Evolutionary conservation across 108 stramenopile genomes (phyloP), one percentile per base, ranked within the genome.

Genomic region (Cyclotella distinguenda): DNA sequence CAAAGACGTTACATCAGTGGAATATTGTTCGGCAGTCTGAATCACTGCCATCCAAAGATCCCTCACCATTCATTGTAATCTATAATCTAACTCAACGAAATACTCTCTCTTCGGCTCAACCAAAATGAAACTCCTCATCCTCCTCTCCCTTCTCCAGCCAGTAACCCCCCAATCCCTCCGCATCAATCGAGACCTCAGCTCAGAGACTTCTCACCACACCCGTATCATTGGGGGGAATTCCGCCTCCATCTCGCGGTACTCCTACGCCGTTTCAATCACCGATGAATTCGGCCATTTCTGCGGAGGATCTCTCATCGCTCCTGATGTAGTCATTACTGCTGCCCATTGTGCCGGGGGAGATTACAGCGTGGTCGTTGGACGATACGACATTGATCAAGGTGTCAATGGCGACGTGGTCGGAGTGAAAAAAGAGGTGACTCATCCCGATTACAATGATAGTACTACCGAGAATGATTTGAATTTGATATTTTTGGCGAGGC

Each of bases 281-380:
- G 68, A 68, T 30, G 28, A 4, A 21, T 45, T 22, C 18, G 56
- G 56, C 12, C 73, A 80, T 32, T 70, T 66, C 47, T 83, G 82
- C 32, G 82, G 79, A 12, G 79, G 79, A 15, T 60, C 79, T 5
- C 42, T 83, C 25, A 77, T 83, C 25, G 74, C 82, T 0, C 60
- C 64, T 13, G 68, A 80, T 58, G 64, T 79, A 6, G 67, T 83
- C 11, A 48, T 83, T 22, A 73, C 79, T 2, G 82, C 82, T n/a
- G 82, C 82, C 1, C 82, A 83, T 31, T 83, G 82, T 45, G 38
- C 38, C 23, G 60, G 62, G 1, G 46, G 38, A 10, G 11, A 35
- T 26, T 50, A 43, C 35, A 38, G 44, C 4, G 64, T 44, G 1
- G 46, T 65, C 10, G 46, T 74, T 19, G 52, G 43, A 7, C 59